phyloP scores from a whole-genome alignment of 1,284 basidiomycete genomes.

The Austroboletus rostrupii region DNA sequence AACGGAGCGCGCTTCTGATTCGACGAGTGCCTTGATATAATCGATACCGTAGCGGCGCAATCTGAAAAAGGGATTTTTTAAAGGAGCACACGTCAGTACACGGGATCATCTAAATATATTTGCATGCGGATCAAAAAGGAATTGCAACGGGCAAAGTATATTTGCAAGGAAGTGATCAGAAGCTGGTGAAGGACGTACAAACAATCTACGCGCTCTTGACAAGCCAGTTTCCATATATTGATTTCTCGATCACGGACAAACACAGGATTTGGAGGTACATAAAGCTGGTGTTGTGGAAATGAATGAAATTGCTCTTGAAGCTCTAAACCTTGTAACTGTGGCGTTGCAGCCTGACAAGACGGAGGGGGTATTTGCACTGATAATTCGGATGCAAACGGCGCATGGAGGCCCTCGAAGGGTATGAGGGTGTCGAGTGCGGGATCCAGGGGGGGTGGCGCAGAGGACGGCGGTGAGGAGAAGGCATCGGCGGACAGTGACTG shows the following conservation, averaged over 20 bases:
- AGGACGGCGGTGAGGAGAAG: not conserved
- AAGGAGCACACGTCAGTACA: not conserved
- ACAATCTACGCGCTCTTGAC: conserved; percentile 32
- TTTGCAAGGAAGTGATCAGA: conserved; percentile 2
- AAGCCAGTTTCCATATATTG: conserved; percentile 33
- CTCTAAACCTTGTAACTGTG: conserved; percentile 19
- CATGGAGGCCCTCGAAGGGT: conserved; percentile 23
- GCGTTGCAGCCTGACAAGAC: conserved; percentile 2
- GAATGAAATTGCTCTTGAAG: conserved; percentile 25
- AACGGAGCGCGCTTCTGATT: conserved; percentile 23
- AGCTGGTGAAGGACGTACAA: conserved; percentile 22
- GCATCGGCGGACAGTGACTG: not conserved
- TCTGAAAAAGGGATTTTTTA: conserved; percentile 7
- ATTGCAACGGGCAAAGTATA: not conserved
- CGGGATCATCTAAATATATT: conserved; percentile 9
- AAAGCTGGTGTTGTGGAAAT: conserved; percentile 23
- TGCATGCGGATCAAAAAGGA: conserved; percentile 14
- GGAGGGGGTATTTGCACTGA: conserved; percentile 14
- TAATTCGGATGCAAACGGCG: conserved; percentile 13
- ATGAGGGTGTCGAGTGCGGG: conserved; percentile 21
- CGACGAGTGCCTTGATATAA: conserved; percentile 32
- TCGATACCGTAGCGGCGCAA: conserved; percentile 30
- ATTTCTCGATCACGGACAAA: conserved; percentile 32
- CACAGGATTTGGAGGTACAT: conserved; percentile 26
- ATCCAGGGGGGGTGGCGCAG: conserved; percentile 8